A percentile compares a stretch with the other conserved stretches of the same genome.
Evolutionary conservation across 306 rosid genomes (phyloP).

Genomic region (Vigna nakashimae): DNA sequence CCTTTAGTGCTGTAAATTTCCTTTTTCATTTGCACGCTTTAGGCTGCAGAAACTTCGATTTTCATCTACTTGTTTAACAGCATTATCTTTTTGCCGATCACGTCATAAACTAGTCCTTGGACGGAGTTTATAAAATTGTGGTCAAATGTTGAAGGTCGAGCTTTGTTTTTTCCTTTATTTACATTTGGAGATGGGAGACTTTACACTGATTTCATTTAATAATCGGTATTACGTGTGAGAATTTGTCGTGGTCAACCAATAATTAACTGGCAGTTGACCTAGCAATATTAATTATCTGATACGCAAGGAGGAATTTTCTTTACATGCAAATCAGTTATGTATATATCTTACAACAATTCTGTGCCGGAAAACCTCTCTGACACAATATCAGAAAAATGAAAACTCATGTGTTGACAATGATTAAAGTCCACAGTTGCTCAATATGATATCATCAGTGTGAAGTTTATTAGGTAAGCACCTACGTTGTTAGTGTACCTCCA

Average conservation of each 20-base stretch:
- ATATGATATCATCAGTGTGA: slow-evolving; percentile 19
- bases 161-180: neutral
- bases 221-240: slow-evolving; percentile 1
- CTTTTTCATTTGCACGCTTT: slow-evolving; percentile 54
- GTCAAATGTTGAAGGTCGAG: slow-evolving; percentile 44
- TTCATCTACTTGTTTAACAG: slow-evolving; percentile 31
- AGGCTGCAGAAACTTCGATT: slow-evolving; percentile 19
- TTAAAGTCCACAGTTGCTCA: slow-evolving; percentile 23
- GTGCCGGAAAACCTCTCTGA: slow-evolving; percentile 33
- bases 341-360: slow-evolving; percentile 23
- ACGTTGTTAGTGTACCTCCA: slow-evolving; percentile 43
- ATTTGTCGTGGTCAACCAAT: slow-evolving; percentile 47
- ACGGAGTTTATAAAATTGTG: slow-evolving; percentile 35
- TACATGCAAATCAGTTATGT: neutral
- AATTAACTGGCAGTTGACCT: slow-evolving; percentile 28
- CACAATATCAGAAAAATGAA: slow-evolving; percentile 20
- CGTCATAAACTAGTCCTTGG: slow-evolving; percentile 32
- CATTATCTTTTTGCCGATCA: slow-evolving; percentile 23
- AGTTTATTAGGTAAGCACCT: slow-evolving; percentile 2
- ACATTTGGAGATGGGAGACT: slow-evolving; percentile 2
- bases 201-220: slow-evolving; percentile 16
- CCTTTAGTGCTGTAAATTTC: slow-evolving; percentile 39
- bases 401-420: slow-evolving; percentile 3
- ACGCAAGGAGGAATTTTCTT: too few species aligned
- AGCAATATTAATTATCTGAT: neutral